A percentile compares a stretch with the other conserved stretches of the same genome.
Conservation (phyloP, 441 rosid species). For the Gossypium schwendimanii region DNA sequence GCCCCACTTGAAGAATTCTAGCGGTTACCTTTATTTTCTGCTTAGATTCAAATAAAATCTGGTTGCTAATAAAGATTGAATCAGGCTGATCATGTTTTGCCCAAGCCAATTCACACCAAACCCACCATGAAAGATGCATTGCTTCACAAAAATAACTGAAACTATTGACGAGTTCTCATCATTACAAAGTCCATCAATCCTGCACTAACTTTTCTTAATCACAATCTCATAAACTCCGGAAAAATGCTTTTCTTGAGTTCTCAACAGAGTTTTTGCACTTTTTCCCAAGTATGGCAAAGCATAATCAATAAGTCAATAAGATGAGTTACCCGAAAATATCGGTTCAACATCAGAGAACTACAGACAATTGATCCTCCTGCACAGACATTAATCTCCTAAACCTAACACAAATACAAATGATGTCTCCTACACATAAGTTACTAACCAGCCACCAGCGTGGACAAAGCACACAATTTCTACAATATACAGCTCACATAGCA, state of each 20-base stretch:
- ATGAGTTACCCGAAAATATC: background rate
- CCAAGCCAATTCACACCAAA: background rate
- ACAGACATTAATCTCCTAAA: constrained; percentile 19
- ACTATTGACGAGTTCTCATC: background rate
- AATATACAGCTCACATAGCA: constrained; percentile 37
- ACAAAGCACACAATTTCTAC: constrained; percentile 25
- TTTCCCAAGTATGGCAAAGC: background rate
- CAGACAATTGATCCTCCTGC: constrained; percentile 16
- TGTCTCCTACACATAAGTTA: constrained; percentile 22
- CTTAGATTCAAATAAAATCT: constrained; percentile 2
- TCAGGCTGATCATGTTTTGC: constrained; percentile 6
- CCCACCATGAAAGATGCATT: background rate
- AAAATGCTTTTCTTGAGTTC: background rate
- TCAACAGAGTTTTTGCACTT: background rate
- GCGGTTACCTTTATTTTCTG: constrained; percentile 12
- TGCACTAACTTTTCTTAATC: background rate
- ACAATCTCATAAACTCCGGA: background rate
- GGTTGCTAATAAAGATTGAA: background rate
- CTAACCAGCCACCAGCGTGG: constrained; percentile 24
- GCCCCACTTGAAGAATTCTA: background rate
- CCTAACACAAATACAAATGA: constrained; percentile 19
- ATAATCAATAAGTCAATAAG: background rate
- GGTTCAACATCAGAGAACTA: constrained; percentile 17
- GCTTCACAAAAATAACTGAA: constrained; percentile 3
- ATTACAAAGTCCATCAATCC: background rate